Conservation (phyloP, 2,329 filamentous ascomycete genomes). For the Ascochyta viciae-villosae region DNA sequence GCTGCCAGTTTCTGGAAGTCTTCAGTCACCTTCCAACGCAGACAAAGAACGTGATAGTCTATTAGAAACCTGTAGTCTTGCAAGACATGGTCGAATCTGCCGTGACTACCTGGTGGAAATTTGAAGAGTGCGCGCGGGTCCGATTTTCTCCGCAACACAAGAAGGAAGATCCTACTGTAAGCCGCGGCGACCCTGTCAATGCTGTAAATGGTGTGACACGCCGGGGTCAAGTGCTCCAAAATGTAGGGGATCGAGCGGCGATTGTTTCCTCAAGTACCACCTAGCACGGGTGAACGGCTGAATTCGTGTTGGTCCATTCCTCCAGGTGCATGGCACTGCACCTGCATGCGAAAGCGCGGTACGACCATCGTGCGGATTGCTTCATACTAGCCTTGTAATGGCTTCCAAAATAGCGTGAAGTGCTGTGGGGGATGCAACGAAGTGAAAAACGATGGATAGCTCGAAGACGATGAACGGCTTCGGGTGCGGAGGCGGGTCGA, state of each 20-base stretch:
- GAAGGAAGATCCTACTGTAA: background rate
- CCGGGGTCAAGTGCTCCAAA: background rate
- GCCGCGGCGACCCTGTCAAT: background rate
- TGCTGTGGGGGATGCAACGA: background rate
- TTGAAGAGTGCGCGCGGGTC: no score
- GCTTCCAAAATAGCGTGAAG: background rate
- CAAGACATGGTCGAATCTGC: no score
- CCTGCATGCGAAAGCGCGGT: conserved; percentile 6
- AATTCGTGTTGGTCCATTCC: conserved; percentile 10
- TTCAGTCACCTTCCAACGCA: no score
- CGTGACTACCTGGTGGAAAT: no score
- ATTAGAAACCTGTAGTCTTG: no score
- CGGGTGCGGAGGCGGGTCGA: conserved; percentile 11
- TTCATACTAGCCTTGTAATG: background rate
- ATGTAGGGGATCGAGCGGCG: conserved; percentile 8
- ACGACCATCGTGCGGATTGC: background rate
- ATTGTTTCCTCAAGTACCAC: conserved; percentile 14
- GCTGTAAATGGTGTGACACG: conserved; percentile 5
- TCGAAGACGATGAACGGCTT: background rate
- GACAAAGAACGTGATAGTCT: no score
- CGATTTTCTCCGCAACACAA: no score
- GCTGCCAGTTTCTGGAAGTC: no score
- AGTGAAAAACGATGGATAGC: background rate
- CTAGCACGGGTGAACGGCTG: conserved; percentile 11
- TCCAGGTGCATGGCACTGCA: conserved; percentile 3